Base-by-base conservation (phyloP, 257 asterid genomes). In the Lantana camara region DNA sequence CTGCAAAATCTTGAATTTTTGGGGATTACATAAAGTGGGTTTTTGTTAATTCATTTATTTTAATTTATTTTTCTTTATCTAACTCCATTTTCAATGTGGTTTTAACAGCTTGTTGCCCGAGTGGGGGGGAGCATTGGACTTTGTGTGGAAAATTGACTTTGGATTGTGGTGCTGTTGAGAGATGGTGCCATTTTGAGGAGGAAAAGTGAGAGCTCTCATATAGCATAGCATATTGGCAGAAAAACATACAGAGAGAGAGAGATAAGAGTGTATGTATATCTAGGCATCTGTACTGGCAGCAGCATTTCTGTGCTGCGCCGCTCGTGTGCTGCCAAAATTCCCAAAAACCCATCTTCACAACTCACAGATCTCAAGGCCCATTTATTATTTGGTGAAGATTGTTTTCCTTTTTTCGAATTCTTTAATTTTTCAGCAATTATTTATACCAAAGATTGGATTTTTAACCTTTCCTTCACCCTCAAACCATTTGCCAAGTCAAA, bases 271-370 rank as follows among this genome's bases (percentile, higher is more conserved):
- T 46, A 51, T 15, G 10, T 46, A 51, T 15, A 48, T 56, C 53
- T 52, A 64, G 76, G 73, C 75, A 64, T 50, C 64, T 72, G 34
- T 54, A 64, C 68, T 63, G 70, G 37, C 78, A 35, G 68, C 80
- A 64, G 69, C 71, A 48, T 49, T 60, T 66, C 73, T 74, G 80
- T 13, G 65, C 67, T 65, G 68, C 85, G 87, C 89, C 81, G 95
- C 91, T 82, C 80, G 79, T 83, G 83, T 76, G 81, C 81, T 71
- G 82, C 76, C 64, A 66, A 60, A 68, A 71, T 63, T 58, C 72
- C 68, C 68, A 35, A 73, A 60, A 72, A 35, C 32, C 73, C 77
- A 63, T 68, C 70, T 67, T 64, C 74, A 42, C 9, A 14, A 24
- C 58, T 63, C 81, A 67, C 85, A 64, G 72, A 77, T 80, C 85